Conservation (phyloP, 2,329 filamentous ascomycete species). For the Acephala macrosclerotiorum region DNA sequence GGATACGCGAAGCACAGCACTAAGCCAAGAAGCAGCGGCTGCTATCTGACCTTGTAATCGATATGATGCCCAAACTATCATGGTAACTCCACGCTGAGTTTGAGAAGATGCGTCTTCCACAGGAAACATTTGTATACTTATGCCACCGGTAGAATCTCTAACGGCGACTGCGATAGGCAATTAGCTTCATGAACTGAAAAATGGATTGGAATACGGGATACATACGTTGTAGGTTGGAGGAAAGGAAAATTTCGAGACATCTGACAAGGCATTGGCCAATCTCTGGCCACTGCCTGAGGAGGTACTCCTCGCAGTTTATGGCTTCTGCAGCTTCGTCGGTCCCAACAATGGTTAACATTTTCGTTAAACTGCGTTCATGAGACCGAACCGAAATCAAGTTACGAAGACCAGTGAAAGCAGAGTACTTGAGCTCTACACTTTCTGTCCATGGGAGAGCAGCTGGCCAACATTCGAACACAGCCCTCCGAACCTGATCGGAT, state of each 20-base stretch:
- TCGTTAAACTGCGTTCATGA: neutral
- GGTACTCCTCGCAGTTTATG: constrained; percentile 12
- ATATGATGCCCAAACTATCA: constrained; percentile 1
- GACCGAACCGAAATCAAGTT: neutral
- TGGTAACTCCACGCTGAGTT: neutral
- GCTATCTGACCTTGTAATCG: neutral
- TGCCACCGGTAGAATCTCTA: neutral
- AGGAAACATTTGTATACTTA: neutral
- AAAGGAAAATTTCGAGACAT: neutral
- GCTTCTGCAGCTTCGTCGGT: constrained; percentile 1
- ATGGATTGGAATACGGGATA: neutral
- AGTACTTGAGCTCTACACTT: neutral
- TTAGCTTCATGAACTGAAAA: neutral
- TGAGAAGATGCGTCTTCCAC: neutral
- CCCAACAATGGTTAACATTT: neutral
- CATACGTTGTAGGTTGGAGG: neutral
- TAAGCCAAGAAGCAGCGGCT: constrained; percentile 10
- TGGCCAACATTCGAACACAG: constrained; percentile 10
- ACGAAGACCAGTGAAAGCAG: neutral
- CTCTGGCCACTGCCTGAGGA: constrained; percentile 10
- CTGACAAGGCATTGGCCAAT: neutral
- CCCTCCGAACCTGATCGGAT: constrained; percentile 1
- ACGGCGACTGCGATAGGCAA: neutral
- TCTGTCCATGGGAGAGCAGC: neutral
- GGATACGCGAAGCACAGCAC: constrained; percentile 5